Evolutionary conservation across 192 early-diverging fungal genomes (phyloP).

Genomic region (Podila clonocystis): DNA sequence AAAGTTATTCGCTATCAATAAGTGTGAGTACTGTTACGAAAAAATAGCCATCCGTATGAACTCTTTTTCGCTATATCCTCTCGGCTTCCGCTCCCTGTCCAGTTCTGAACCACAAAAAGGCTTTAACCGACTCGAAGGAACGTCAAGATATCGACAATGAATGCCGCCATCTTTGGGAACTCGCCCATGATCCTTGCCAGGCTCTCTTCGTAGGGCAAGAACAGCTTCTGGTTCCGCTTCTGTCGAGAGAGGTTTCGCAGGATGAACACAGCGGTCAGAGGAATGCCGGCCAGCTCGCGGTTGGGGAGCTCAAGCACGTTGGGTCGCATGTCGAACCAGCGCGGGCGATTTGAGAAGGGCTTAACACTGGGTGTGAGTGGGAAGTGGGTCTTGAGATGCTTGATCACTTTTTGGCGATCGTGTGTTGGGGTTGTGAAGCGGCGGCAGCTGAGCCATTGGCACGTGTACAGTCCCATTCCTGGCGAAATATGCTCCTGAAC

Average conservation of each 20-base stretch:
- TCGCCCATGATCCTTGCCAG: constrained; percentile 58
- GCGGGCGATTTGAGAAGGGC: constrained; percentile 29
- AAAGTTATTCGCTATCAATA: too few relatives aligned
- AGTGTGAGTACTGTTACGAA: too few relatives aligned
- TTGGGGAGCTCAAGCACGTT: constrained; percentile 48
- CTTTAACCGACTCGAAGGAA: constrained; percentile 51
- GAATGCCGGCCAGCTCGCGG: constrained; percentile 59
- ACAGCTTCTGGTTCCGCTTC: constrained; percentile 55
- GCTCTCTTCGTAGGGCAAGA: constrained; percentile 63
- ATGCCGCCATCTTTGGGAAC: constrained; percentile 58
- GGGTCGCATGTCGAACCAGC: constrained; percentile 48
- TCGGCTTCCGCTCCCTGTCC: too few relatives aligned
- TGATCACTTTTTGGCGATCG: constrained; percentile 48
- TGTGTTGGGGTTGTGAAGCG: constrained; percentile 45
- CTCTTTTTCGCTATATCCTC: too few relatives aligned
- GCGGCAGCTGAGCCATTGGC: constrained; percentile 62
- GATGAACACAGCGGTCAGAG: constrained; percentile 64
- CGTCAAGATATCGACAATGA: constrained; percentile 56
- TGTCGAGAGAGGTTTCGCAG: constrained; percentile 60
- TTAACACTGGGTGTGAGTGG: constrained; percentile 53
- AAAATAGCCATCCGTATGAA: not conserved
- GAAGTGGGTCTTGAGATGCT: constrained; percentile 64
- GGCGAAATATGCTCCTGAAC: constrained; percentile 57
- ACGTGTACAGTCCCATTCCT: constrained; percentile 47
- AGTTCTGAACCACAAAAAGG: too few relatives aligned